Conservation (phyloP, 2,329 filamentous ascomycete genomes). For the Huntiella bhutanensis region DNA sequence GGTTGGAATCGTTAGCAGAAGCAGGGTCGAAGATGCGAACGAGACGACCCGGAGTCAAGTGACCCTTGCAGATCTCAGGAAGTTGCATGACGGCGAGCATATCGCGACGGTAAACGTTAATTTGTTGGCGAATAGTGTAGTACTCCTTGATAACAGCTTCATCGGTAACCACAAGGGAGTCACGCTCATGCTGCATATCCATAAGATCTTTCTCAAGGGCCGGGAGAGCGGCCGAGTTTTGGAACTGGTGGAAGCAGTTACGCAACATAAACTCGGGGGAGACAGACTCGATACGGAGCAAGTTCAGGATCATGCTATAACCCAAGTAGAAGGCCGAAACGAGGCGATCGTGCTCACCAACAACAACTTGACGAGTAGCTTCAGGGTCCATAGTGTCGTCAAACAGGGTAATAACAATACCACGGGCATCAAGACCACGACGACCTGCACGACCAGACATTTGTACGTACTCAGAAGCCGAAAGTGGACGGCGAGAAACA, state of each 20-base stretch:
- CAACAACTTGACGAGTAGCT: slow-evolving; percentile 85
- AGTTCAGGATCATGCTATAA: slow-evolving; percentile 97
- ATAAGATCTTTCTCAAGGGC: slow-evolving; percentile 66
- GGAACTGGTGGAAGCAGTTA: slow-evolving; percentile 94
- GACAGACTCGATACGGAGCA: slow-evolving; percentile 96
- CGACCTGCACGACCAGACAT: slow-evolving; percentile 96
- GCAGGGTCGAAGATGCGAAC: slow-evolving; percentile 61
- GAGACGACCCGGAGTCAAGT: slow-evolving; percentile 71
- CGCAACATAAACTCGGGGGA: slow-evolving; percentile 99
- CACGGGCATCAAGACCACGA: slow-evolving; percentile 89
- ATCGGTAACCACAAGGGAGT: slow-evolving; percentile 59
- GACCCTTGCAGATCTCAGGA: slow-evolving; percentile 68
- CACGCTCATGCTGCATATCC: slow-evolving; percentile 56
- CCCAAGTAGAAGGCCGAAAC: slow-evolving; percentile 96
- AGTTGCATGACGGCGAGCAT: slow-evolving; percentile 86
- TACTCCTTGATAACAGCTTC: slow-evolving; percentile 86
- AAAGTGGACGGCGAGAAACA: slow-evolving; percentile 59
- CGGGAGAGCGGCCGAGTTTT: slow-evolving; percentile 78
- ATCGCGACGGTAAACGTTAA: slow-evolving; percentile 68
- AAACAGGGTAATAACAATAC: slow-evolving; percentile 99
- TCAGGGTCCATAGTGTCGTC: slow-evolving; percentile 89
- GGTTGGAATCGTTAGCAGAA: slow-evolving; percentile 24
- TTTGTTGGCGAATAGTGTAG: slow-evolving; percentile 70
- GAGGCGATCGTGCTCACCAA: slow-evolving; percentile 87
- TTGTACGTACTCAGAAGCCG: slow-evolving; percentile 90